phyloP scores from a whole-genome alignment of 2,329 filamentous ascomycete genomes.

The Incumbomyces delicatus region DNA sequence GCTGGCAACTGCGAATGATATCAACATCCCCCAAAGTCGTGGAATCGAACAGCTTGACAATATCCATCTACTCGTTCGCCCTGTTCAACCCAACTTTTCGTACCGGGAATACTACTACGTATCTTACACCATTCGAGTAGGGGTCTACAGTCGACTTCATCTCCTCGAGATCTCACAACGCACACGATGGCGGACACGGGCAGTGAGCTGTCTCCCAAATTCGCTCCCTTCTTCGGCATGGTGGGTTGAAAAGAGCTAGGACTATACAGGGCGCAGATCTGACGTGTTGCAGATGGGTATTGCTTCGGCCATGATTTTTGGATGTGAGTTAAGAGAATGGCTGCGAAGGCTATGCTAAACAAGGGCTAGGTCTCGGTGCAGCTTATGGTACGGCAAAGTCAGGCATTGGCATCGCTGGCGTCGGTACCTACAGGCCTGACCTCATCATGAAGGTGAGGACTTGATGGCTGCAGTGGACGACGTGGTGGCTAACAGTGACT shows the following conservation, averaged over 20 bases:
- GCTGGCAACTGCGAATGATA: background rate
- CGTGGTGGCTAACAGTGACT: background rate
- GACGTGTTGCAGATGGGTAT: slow-evolving; percentile 36
- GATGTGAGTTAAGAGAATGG: slow-evolving; percentile 33
- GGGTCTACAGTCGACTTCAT: background rate
- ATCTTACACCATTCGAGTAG: too few relatives aligned
- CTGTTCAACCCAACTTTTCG: too few relatives aligned
- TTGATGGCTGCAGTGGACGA: background rate
- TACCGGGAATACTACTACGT: too few relatives aligned
- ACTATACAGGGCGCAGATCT: slow-evolving; percentile 14
- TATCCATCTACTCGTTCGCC: background rate
- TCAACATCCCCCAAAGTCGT: background rate
- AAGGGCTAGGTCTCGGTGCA: slow-evolving; percentile 48
- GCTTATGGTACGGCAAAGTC: slow-evolving; percentile 61
- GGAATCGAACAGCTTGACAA: background rate
- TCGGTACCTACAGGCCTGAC: slow-evolving; percentile 56
- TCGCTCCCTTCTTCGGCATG: slow-evolving; percentile 60
- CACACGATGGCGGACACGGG: slow-evolving; percentile 23
- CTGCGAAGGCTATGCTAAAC: slow-evolving; percentile 14
- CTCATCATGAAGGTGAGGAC: slow-evolving; percentile 56
- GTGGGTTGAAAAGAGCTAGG: slow-evolving; percentile 33
- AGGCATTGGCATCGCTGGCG: slow-evolving; percentile 57
- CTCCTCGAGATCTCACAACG: background rate
- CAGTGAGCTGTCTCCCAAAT: slow-evolving; percentile 49
- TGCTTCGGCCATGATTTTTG: slow-evolving; percentile 43